A percentile compares a stretch with the other conserved stretches of the same genome.
Evolutionary conservation across 352 stramenopile species (phyloP).

Genomic region (Phytophthora palmivora): DNA sequence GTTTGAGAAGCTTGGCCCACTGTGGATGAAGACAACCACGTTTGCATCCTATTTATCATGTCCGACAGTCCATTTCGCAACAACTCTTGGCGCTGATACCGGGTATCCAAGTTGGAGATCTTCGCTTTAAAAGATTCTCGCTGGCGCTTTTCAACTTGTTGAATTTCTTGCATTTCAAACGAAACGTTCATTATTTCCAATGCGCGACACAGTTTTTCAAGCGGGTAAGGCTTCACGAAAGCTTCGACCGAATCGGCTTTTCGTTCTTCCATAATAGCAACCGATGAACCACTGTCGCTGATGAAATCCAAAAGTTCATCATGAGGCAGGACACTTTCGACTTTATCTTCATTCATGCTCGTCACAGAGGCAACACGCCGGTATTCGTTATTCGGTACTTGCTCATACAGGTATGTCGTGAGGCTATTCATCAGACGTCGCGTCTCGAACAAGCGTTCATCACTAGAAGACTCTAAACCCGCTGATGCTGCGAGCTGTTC

Average conservation of each 20-base stretch:
- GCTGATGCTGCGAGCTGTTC: constrained; percentile 50
- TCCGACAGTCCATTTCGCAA: constrained; percentile 39
- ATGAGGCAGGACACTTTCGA: constrained; percentile 12
- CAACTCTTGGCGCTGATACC: constrained; percentile 44
- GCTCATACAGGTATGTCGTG: constrained; percentile 25
- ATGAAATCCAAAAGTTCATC: constrained; percentile 33
- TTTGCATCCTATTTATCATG: constrained; percentile 54
- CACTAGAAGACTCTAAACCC: constrained; percentile 30
- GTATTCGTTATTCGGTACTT: constrained; percentile 17
- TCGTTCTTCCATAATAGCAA: constrained; percentile 43
- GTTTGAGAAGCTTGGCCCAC: constrained; percentile 6
- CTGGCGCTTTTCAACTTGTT: constrained; percentile 25
- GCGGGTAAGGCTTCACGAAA: constrained; percentile 34
- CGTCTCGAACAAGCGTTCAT: constrained; percentile 27
- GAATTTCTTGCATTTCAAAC: constrained; percentile 60
- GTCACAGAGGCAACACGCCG: constrained; percentile 14
- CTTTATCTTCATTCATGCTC: constrained; percentile 22
- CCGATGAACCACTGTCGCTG: constrained; percentile 50
- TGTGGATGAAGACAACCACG: constrained; percentile 30
- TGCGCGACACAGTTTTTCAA: constrained; percentile 52
- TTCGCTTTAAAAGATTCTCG: constrained; percentile 35
- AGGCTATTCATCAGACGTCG: constrained; percentile 31
- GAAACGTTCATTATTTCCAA: constrained; percentile 61
- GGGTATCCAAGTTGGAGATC: constrained; percentile 37
- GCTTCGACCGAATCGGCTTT: constrained; percentile 22